Base-by-base conservation (phyloP, 352 stramenopile species). In the Phytophthora lateralis region DNA sequence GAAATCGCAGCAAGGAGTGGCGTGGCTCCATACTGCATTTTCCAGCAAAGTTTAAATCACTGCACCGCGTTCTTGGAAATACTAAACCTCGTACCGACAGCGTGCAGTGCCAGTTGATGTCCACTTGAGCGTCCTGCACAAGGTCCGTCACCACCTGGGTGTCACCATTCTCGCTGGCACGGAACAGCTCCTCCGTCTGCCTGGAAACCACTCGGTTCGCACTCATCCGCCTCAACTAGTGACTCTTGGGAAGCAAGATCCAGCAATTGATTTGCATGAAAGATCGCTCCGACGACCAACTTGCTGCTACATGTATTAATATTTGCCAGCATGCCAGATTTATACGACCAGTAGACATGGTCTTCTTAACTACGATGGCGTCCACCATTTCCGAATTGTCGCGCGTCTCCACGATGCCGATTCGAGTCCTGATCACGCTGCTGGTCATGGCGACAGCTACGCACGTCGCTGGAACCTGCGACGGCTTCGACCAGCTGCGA, bases 51-150 rank as follows among this genome's bases (percentile, higher is more conserved):
- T 45, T 17, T 11, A 38, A 43, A 9, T 39, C 53, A 60, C 41
- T 15, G 27, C 21, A 44, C 38, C 17, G 7, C 38, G 18, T 14
- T 24, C 38, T 10, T 12, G 14, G 32, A 49, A 49, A 18, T 2
- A 7, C 30, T 35, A 44, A 14, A 30, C 17, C 26, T 26, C 29
- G 6, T 50, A 91, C 82, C 71, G 82, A 77, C 63, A 87, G 76
- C 50, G 68, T 71, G 66, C 75, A 70, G 54, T 92, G 85, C 78
- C 82, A 93, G 64, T 93, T 91, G 51, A 91, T 70, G 54, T 91
- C 79, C 7, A 69, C 72, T 35, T 55, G 56, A 42, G 76, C 60
- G 38, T 89, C 60, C 17, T 66, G 18, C 26, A 91, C 35, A 11
- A 93, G 68, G 46, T 64, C 55, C 20, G 64, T 54, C 9, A 89